phyloP scores from a whole-genome alignment of 2,329 filamentous ascomycete species.

The Colletotrichum liriopes region DNA sequence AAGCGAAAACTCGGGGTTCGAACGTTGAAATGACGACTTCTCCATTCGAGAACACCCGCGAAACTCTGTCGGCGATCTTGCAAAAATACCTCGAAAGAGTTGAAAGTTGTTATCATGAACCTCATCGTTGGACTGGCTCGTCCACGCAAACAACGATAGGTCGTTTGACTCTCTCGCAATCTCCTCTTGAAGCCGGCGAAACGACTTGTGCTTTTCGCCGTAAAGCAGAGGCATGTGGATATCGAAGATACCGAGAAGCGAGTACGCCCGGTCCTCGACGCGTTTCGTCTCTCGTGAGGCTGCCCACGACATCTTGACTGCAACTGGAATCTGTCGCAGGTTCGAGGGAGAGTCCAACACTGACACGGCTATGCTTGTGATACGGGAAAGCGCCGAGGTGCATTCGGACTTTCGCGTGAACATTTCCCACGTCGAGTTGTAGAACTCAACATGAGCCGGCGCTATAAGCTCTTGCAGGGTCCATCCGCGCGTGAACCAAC shows the following conservation, averaged over 20 bases:
- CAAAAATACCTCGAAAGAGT: not conserved
- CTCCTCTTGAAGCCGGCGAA: slow-evolving; percentile 42
- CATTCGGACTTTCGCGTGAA: not conserved
- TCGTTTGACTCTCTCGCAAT: slow-evolving; percentile 13
- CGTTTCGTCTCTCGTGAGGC: slow-evolving; percentile 44
- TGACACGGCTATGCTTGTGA: not conserved
- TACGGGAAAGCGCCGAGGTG: not conserved
- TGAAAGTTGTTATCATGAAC: not conserved
- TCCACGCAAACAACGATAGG: slow-evolving; percentile 21
- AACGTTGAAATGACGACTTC: too few species aligned
- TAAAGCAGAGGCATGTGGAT: slow-evolving; percentile 49
- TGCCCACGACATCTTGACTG: slow-evolving; percentile 49
- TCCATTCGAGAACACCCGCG: too few species aligned
- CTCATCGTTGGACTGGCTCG: not conserved
- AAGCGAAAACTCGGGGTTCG: too few species aligned
- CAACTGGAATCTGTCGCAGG: not conserved
- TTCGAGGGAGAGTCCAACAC: not conserved
- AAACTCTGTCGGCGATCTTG: not conserved
- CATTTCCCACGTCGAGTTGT: not conserved
- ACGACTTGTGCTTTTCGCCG: slow-evolving; percentile 47
- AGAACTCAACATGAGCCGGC: not conserved
- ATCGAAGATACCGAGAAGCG: slow-evolving; percentile 47
- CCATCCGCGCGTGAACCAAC: not conserved
- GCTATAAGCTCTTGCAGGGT: slow-evolving; percentile 9
- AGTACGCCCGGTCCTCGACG: slow-evolving; percentile 47